These are phyloP conservation scores for Calonectria honghensis DNA, from an alignment of 2,329 filamentous ascomycete species.

Conservation along the genomic window DNA sequence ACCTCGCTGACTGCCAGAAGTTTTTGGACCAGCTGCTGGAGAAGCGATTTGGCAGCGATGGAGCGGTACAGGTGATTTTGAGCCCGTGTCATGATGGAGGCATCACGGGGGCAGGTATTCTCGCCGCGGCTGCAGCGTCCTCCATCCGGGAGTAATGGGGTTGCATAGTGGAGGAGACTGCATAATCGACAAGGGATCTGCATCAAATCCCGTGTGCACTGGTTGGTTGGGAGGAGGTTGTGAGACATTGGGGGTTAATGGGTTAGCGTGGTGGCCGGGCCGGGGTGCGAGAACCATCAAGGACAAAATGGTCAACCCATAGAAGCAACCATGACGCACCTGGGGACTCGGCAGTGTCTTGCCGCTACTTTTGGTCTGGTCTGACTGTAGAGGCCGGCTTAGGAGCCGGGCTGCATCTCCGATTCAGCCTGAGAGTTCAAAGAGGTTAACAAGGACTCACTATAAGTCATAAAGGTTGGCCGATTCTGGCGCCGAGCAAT, in stretches of 20 bases:
- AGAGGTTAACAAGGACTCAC: background rate
- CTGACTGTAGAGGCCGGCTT: background rate
- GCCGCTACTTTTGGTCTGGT: background rate
- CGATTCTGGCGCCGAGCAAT: conserved; percentile 38
- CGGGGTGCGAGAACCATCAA: conserved; percentile 8
- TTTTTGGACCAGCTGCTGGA: conserved; percentile 76
- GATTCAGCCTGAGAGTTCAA: background rate
- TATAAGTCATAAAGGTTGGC: conserved; percentile 30
- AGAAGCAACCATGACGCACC: conserved; percentile 7
- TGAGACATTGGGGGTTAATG: conserved; percentile 40
- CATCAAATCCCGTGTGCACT: conserved; percentile 37
- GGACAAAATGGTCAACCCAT: background rate
- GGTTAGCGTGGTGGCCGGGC: conserved; percentile 23
- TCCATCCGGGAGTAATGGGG: conserved; percentile 57
- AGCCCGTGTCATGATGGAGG: conserved; percentile 77
- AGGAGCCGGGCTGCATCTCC: background rate
- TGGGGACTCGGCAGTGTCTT: conserved; percentile 5
- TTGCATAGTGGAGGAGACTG: conserved; percentile 21
- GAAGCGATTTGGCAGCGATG: conserved; percentile 52
- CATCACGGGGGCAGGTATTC: conserved; percentile 76
- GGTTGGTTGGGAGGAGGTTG: conserved; percentile 26
- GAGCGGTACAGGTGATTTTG: conserved; percentile 68
- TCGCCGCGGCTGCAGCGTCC: conserved; percentile 69
- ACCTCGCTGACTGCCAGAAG: conserved; percentile 80
- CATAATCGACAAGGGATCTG: conserved; percentile 21